phyloP scores from a whole-genome alignment of 108 stramenopile genomes.

The Cyclotella cryptica region DNA sequence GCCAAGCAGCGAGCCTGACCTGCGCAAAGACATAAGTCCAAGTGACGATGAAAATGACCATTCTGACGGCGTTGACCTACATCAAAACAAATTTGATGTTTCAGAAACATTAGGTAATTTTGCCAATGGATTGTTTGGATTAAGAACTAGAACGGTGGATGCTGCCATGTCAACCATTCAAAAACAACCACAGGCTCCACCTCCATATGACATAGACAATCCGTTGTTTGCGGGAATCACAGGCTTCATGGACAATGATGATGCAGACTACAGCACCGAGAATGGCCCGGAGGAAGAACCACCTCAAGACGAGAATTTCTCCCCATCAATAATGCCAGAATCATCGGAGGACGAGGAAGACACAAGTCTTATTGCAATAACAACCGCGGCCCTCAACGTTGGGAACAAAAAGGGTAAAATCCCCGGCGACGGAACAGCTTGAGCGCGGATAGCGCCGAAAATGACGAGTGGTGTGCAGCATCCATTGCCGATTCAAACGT shows the following conservation, averaged over 20 bases:
- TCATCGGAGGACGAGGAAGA: neutral
- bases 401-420: neutral
- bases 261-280: too few species aligned
- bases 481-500: neutral
- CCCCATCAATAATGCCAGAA: too few species aligned
- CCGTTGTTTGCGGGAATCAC: neutral
- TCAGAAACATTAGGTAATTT: constrained; percentile 24
- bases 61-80: neutral
- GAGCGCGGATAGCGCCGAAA: neutral
- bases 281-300: too few species aligned
- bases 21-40: neutral
- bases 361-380: neutral
- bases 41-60: neutral
- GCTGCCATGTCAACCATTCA: constrained; percentile 17
- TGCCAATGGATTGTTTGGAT: constrained; percentile 22
- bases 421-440: neutral
- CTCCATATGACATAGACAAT: neutral
- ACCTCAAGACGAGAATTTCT: too few species aligned
- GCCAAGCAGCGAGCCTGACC: neutral
- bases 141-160: constrained; percentile 24
- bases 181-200: constrained; percentile 18
- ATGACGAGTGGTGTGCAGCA: neutral
- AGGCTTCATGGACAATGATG: neutral
- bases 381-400: neutral
- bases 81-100: constrained; percentile 17